A percentile compares a stretch with the other conserved stretches of the same genome.
Evolutionary conservation across 768 basidiomycete species (phyloP).

Genomic region (Sporobolomyces phaffii): DNA sequence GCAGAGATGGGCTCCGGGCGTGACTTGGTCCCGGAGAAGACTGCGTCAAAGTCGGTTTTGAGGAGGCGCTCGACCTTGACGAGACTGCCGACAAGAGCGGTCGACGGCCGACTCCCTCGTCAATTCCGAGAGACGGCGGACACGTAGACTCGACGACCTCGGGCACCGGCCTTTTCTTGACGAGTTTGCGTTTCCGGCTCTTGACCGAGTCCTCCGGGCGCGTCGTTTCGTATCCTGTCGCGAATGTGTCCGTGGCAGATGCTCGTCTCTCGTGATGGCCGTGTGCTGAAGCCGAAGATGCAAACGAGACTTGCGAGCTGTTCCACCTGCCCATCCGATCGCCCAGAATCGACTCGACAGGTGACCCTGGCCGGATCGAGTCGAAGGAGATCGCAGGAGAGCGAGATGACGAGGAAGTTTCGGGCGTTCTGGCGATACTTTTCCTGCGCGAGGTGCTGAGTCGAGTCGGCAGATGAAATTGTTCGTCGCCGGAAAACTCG

Average conservation of each 20-base stretch:
- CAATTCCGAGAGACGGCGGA: background rate
- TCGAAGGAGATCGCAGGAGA: conserved; percentile 1
- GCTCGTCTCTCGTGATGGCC: background rate
- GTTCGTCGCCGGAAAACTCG: conserved; percentile 25
- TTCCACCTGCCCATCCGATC: conserved; percentile 14
- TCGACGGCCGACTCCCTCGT: background rate
- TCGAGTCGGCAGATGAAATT: background rate
- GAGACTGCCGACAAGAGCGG: background rate
- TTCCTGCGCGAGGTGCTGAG: background rate
- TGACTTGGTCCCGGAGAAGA: background rate
- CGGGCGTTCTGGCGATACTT: background rate
- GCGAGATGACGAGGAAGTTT: background rate
- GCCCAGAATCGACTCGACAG: conserved; percentile 30
- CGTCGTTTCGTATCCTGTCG: background rate
- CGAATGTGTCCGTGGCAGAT: background rate
- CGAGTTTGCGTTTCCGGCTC: conserved; percentile 10
- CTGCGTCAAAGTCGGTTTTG: background rate
- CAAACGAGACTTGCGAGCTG: conserved; percentile 26
- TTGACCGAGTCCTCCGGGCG: conserved; percentile 9
- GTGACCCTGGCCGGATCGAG: conserved; percentile 2
- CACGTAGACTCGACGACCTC: background rate
- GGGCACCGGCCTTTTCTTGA: background rate
- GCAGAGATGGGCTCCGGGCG: background rate
- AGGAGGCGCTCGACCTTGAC: background rate
- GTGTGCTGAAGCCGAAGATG: conserved; percentile 12